phyloP scores from a whole-genome alignment of 768 basidiomycete species.

The Bullera alba region DNA sequence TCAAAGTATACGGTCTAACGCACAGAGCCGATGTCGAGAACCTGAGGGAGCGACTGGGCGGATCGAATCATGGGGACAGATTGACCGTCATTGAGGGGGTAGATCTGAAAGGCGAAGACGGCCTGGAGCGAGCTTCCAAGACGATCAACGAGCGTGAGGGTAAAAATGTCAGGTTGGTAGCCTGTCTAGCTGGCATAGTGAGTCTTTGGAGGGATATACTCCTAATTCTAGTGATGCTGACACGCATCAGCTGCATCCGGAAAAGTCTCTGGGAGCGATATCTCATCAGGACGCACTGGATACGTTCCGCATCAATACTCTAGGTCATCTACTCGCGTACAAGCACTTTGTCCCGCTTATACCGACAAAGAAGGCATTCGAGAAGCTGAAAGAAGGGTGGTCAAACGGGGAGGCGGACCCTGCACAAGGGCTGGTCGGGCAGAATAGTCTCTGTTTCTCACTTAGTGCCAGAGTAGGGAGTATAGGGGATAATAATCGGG shows the following conservation, averaged over 20 bases:
- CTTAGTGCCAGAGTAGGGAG: constrained; percentile 48
- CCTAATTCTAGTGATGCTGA: not conserved
- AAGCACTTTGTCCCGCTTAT: constrained; percentile 49
- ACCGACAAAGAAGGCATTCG: constrained; percentile 36
- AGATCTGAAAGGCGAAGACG: constrained; percentile 42
- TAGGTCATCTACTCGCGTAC: constrained; percentile 49
- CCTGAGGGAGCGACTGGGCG: constrained; percentile 17
- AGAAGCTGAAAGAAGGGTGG: constrained; percentile 16
- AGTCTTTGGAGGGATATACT: constrained; percentile 8
- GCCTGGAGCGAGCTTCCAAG: constrained; percentile 44
- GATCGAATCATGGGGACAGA: constrained; percentile 14
- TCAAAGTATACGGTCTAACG: constrained; percentile 47
- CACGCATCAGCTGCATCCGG: constrained; percentile 45
- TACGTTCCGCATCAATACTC: constrained; percentile 49
- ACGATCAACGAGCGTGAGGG: constrained; percentile 41
- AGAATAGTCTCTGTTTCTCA: constrained; percentile 41
- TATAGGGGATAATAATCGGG: constrained; percentile 47
- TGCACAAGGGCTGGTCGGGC: constrained; percentile 37
- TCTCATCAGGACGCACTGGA: constrained; percentile 29
- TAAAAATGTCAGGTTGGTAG: constrained; percentile 42
- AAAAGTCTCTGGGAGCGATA: constrained; percentile 47
- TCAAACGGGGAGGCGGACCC: constrained; percentile 31
- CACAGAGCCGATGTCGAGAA: constrained; percentile 29
- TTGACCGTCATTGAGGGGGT: constrained; percentile 41
- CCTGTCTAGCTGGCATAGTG: constrained; percentile 48